Percentiles rank a stretch among this genome's conserved stretches.
phyloP scores from a whole-genome alignment of 345 rosid species.

The Bruguiera gymnorhiza region DNA sequence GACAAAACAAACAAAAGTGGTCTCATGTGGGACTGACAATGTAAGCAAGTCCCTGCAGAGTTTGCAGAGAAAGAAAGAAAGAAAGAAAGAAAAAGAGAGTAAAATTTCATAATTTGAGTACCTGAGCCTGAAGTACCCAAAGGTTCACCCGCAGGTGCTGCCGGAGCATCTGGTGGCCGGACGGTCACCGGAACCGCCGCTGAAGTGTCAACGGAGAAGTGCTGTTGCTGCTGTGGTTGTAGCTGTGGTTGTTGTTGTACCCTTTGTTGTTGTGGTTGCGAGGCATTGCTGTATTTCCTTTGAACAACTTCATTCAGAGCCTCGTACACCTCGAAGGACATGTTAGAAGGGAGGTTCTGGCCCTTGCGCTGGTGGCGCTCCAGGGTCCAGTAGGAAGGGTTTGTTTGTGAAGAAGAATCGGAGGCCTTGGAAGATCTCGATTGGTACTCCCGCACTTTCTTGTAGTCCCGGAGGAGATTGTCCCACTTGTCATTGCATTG shows the following conservation, averaged over 20 bases:
- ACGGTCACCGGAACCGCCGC: not conserved
- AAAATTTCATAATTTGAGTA: not conserved
- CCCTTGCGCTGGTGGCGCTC: constrained; percentile 32
- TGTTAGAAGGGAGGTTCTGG: constrained; percentile 35
- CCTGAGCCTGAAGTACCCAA: constrained; percentile 16
- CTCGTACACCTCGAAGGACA: constrained; percentile 31
- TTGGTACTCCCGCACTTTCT: constrained; percentile 30
- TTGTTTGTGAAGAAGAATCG: not conserved
- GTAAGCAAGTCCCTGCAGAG: not conserved
- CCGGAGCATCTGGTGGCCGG: constrained; percentile 8
- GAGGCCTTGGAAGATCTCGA: constrained; percentile 10
- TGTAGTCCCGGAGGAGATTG: constrained; percentile 41
- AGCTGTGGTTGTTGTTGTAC: not conserved
- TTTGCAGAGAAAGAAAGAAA: not conserved
- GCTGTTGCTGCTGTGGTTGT: not conserved
- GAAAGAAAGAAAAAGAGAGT: not conserved
- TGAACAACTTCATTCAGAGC: constrained; percentile 34
- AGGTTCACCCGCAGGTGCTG: not conserved
- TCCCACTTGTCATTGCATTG: constrained; percentile 51
- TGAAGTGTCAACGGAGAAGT: not conserved
- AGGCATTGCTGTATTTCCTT: constrained; percentile 15
- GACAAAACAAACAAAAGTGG: constrained; percentile 23
- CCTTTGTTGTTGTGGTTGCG: not conserved
- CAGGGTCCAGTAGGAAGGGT: constrained; percentile 31
- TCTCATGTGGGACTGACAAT: constrained; percentile 39